Evolutionary conservation across 148 eudicot genomes (phyloP), one percentile per base, ranked within the genome.

Genomic region (Oxyria digyna): DNA sequence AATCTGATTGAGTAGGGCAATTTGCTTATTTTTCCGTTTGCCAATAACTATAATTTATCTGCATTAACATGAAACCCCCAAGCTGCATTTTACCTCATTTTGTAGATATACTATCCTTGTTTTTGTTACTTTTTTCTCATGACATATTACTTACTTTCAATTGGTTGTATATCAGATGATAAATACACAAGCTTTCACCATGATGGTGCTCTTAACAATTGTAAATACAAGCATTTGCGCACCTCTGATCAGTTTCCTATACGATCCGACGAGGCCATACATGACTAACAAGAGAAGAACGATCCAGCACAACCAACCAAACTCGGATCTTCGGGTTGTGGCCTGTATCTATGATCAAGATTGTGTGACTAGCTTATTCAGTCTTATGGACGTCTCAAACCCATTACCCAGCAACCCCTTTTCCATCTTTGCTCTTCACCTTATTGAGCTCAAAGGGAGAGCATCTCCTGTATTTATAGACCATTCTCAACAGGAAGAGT

Each of bases 191-290:
- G 42, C 79, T 3, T 88, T 85, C 68, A 71, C 98, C 45, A 74
- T 90, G 83, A 66, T 94, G 84, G 89, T 94, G 43, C 37, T 88
- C 1, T 12, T 73, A 26, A 71, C 87, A 14, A 65, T 78, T 11
- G 46, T 62, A 15, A 27, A 79, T 59, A 94, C 97, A 20, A 72
- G 82, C 18, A 74, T 90, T 67, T 68, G 75, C 1, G 75, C 89
- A n/a, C 97, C 98, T 0, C 29, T 94, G 76, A 85, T 85, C 48
- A 74, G 80, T 76, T 57, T 86, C 4, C 54, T 94, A 20, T 87
- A 94, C 26, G 92, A 94, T 59, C 98, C 98, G 18, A 90, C 87
- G 3, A 69, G 77, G 73, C 98, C 98, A 8, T 94, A 90, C 78
- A 88, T 82, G 92, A 79, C 87, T 21, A 88, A 90, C 87, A 90